A percentile compares a stretch with the other conserved stretches of the same genome.
Evolutionary conservation across 73 alveolate genomes (phyloP).

Genomic region (Paraurostyla sp.): DNA sequence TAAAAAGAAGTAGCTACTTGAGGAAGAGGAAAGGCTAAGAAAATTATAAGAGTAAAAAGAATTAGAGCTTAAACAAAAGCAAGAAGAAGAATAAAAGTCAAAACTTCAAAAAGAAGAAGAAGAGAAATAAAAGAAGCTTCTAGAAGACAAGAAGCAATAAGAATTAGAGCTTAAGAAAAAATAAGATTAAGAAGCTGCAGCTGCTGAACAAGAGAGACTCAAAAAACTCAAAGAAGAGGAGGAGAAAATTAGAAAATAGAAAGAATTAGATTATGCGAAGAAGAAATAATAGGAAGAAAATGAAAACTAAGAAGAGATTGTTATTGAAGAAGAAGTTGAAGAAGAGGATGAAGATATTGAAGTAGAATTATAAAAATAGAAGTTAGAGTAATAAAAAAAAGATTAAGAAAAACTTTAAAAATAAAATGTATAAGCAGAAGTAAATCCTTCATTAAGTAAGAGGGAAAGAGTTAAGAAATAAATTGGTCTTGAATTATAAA

Average conservation of each 20-base stretch:
- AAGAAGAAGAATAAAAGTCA: not conserved
- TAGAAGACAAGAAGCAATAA: not conserved
- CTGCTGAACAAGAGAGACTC: not conserved
- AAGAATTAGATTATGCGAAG: no score
- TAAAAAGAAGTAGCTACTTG: conserved; percentile 11
- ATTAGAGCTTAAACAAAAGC: no score
- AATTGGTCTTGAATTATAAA: not conserved
- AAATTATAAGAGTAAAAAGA: not conserved
- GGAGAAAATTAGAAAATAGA: no score
- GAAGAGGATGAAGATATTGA: no score
- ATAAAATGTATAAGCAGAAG: no score
- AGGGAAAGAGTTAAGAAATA: not conserved
- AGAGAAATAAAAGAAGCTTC: not conserved
- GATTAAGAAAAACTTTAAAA: no score
- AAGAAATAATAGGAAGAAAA: no score
- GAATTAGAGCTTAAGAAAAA: conserved; percentile 24
- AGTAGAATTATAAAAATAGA: no score
- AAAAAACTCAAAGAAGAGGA: not conserved
- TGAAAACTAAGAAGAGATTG: no score
- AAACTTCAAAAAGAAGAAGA: not conserved
- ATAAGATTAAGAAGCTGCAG: conserved; percentile 10
- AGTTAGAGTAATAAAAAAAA: no score
- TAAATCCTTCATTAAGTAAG: no score
- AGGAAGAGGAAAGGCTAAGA: not conserved
- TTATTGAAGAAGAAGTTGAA: no score